Percentiles rank a stretch among this genome's conserved stretches.
phyloP scores from a whole-genome alignment of 495 filamentous ascomycete species.

The Hyaloscypha variabilis region DNA sequence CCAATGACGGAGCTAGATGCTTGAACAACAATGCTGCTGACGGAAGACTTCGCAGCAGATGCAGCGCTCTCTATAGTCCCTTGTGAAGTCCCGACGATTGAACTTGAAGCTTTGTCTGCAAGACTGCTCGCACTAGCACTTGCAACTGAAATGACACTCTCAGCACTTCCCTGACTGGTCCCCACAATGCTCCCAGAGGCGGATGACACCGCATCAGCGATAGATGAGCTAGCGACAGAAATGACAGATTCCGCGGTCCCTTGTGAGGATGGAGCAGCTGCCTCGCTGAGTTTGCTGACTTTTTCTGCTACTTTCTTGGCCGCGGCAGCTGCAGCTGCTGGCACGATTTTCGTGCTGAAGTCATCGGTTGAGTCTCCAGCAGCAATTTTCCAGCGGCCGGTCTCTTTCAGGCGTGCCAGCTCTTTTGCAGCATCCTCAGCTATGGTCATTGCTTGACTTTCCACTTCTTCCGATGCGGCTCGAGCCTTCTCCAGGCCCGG shows the following conservation, averaged over 20 bases:
- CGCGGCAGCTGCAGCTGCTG: conserved; percentile 45
- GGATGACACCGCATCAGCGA: conserved; percentile 22
- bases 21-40: conserved; percentile 38
- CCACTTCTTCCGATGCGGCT: conserved; percentile 65
- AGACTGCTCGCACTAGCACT: conserved; percentile 26
- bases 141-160: conserved; percentile 29
- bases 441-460: conserved; percentile 75
- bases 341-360: conserved; percentile 62
- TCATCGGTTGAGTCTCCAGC: conserved; percentile 75
- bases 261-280: conserved; percentile 40
- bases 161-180: conserved; percentile 20
- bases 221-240: conserved; percentile 36
- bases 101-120: conserved; percentile 23
- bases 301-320: conserved; percentile 43
- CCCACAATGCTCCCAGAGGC: conserved; percentile 22
- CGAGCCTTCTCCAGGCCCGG: conserved; percentile 71
- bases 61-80: conserved; percentile 37
- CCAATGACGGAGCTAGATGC: conserved; percentile 38
- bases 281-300: conserved; percentile 41
- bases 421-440: conserved; percentile 84
- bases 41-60: conserved; percentile 34
- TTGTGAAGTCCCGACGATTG: conserved; percentile 37
- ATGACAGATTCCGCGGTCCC: conserved; percentile 37
- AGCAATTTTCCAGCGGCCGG: conserved; percentile 82
- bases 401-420: conserved; percentile 79